Evolutionary conservation across 176 grass and related monocot species (phyloP), one percentile per base, ranked within the genome.

Genomic region (Rhynchospora breviuscula): DNA sequence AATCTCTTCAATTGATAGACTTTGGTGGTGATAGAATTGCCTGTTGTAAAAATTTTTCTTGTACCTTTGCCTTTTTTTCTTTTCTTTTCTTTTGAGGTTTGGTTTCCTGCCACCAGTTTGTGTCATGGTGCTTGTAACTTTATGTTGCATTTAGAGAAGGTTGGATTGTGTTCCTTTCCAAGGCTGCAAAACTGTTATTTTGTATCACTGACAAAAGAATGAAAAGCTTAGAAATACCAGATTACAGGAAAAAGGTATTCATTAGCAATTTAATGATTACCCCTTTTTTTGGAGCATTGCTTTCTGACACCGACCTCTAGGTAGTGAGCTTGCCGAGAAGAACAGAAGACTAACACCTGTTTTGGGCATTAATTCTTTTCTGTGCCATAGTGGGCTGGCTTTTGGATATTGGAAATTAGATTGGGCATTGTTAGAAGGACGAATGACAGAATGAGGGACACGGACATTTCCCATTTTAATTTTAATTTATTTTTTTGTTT

Each of bases 1-100:
- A 94, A 88, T 92, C 68, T 94, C 18, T 97, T 91, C 86, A 87
- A 85, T 73, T 97, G 82, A 92, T 78, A 78, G 62, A 51, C 52
- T 31, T 26, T 52, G 46, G 80, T 51, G 63, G 14, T n/a, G 80
- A 21, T 65, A 29, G 59, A 82, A 51, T 63, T 18, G 79, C 7
- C 15, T 43, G 5, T 48, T 81, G 79, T 62, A 81, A 78, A 78
- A 78, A 78, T 57, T 33, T 57, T 18, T 25, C 6, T 78, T 78
- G 71, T 52, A 77, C 48, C 21, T 14, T 75, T 77, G 73, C 9
- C 4, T 7, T 77, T 29, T 40, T 40, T 40, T 40, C 4, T 40
- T 40, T 40, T 40, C 35, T 40, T 40, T 40, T 40, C 35, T 40
- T 40, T 56, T 7, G 22, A 29, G 47, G 12, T 77, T 48, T 77